Percentiles rank a stretch among this genome's conserved stretches.
These are phyloP conservation scores for Podospora anserina DNA, from an alignment of 495 filamentous ascomycete species.

Conservation along the genomic window DNA sequence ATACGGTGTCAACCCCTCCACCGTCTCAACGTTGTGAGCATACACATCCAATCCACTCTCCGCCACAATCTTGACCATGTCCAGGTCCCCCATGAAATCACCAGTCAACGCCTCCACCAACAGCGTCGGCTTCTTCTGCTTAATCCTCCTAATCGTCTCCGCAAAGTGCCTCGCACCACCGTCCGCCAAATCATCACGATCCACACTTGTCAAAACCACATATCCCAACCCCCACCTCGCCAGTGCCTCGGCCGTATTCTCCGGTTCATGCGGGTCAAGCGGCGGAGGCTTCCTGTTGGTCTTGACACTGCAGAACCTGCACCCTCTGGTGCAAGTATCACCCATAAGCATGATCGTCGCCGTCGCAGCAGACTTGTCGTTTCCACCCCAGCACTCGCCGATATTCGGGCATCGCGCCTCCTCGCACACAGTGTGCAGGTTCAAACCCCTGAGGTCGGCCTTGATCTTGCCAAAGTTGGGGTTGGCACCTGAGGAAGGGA, in stretches of 20 bases:
- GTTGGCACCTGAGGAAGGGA: constrained; percentile 66
- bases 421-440: constrained; percentile 94
- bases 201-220: constrained; percentile 89
- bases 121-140: constrained; percentile 77
- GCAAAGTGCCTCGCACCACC: constrained; percentile 89
- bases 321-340: constrained; percentile 95
- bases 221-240: constrained; percentile 92
- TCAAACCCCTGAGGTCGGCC: constrained; percentile 82
- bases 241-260: constrained; percentile 92
- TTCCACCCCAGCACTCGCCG: constrained; percentile 94
- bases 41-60: constrained; percentile 90
- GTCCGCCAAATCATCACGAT: constrained; percentile 87
- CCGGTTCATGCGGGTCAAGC: constrained; percentile 92
- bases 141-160: constrained; percentile 91
- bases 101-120: constrained; percentile 95
- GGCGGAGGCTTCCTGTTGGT: constrained; percentile 73
- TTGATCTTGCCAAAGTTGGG: constrained; percentile 90
- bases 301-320: constrained; percentile 96
- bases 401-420: constrained; percentile 98
- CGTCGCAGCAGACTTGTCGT: constrained; percentile 81
- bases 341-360: constrained; percentile 99
- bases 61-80: constrained; percentile 79
- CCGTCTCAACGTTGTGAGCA: constrained; percentile 95
- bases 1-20: constrained; percentile 81
- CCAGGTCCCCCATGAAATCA: constrained; percentile 78